These are phyloP conservation scores for Verticillium longisporum DNA, from an alignment of 2,329 filamentous ascomycete species.

Conservation along the genomic window DNA sequence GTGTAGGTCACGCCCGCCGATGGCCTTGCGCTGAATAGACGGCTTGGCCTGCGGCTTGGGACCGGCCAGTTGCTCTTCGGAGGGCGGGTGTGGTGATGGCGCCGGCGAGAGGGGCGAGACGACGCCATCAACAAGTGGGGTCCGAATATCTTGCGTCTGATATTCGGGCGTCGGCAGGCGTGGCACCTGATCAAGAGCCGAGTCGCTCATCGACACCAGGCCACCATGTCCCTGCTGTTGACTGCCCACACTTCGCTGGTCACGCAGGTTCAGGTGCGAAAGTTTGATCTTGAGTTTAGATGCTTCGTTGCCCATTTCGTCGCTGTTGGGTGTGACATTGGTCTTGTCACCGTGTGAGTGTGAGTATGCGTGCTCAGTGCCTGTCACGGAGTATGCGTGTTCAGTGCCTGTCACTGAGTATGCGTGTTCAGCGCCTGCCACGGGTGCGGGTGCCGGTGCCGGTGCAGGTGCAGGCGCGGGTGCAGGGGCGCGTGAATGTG, in stretches of 20 bases:
- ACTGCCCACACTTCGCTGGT: neutral
- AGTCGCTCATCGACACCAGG: neutral
- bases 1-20: constrained; percentile 16
- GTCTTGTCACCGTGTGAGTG: neutral
- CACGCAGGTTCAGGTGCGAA: constrained; percentile 9
- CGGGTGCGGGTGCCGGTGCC: too few relatives aligned
- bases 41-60: constrained; percentile 12
- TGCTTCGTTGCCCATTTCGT: constrained; percentile 23
- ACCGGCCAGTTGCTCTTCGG: constrained; percentile 2
- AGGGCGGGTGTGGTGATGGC: constrained; percentile 31
- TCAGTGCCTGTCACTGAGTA: too few relatives aligned
- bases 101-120: constrained; percentile 38
- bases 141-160: constrained; percentile 32
- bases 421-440: too few relatives aligned
- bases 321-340: neutral
- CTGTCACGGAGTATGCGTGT: constrained; percentile 15
- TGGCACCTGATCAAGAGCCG: constrained; percentile 11
- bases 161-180: constrained; percentile 45
- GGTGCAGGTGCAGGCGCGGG: constrained; percentile 10
- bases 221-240: constrained; percentile 5
- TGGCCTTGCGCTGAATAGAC: constrained; percentile 17
- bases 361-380: neutral
- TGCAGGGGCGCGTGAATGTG: constrained; percentile 4
- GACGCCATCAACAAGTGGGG: constrained; percentile 25
- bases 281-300: constrained; percentile 24